Evolutionary conservation across 768 basidiomycete species (phyloP).

Genomic region (Leccinum fibrillosum): DNA sequence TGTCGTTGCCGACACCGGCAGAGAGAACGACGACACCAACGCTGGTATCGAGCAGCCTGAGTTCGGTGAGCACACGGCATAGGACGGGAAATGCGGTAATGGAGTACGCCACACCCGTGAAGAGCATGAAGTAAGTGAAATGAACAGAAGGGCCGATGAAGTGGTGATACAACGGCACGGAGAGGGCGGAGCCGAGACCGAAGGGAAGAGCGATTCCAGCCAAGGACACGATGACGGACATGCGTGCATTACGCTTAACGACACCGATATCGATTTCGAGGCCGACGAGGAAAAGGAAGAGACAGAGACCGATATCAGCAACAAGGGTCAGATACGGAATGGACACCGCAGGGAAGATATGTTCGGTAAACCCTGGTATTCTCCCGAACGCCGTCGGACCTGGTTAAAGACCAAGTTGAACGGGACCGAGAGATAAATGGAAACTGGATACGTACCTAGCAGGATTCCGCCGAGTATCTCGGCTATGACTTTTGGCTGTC

Average conservation of each 20-base stretch:
- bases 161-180: slow-evolving; percentile 46
- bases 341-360: slow-evolving; percentile 76
- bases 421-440: slow-evolving; percentile 31
- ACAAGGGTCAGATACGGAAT: slow-evolving; percentile 78
- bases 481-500: slow-evolving; percentile 84
- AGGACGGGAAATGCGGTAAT: slow-evolving; percentile 87
- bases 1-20: slow-evolving; percentile 88
- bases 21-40: slow-evolving; percentile 93
- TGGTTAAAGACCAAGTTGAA: background rate
- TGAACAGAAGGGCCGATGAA: slow-evolving; percentile 67
- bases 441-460: slow-evolving; percentile 48
- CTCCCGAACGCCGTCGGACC: slow-evolving; percentile 64
- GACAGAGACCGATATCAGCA: slow-evolving; percentile 83
- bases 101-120: slow-evolving; percentile 87
- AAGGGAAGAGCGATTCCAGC: slow-evolving; percentile 90
- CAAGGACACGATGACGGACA: slow-evolving; percentile 66
- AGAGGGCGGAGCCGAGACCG: slow-evolving; percentile 71
- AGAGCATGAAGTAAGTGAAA: slow-evolving; percentile 92
- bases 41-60: slow-evolving; percentile 86
- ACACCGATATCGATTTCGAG: slow-evolving; percentile 82
- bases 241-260: slow-evolving; percentile 72
- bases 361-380: slow-evolving; percentile 84
- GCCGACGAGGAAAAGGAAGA: slow-evolving; percentile 92
- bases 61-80: slow-evolving; percentile 84
- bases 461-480: slow-evolving; percentile 88